Base-by-base conservation (phyloP, 2,329 filamentous ascomycete genomes). In the Mariannaea elegans region DNA sequence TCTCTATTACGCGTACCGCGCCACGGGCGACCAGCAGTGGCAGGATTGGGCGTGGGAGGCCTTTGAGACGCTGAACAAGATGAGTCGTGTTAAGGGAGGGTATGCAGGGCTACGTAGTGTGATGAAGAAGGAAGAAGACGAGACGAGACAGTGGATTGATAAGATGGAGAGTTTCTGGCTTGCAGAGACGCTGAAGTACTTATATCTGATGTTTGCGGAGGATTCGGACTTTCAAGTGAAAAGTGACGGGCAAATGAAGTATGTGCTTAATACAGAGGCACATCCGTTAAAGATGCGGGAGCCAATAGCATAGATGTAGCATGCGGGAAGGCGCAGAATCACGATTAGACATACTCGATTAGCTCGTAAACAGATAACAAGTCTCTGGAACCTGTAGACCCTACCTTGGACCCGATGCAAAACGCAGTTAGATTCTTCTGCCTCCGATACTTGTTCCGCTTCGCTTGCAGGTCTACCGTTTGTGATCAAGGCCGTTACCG, bases 161-260 rank as follows among this genome's bases (percentile, higher is more conserved):
- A 67, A 67, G 47, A 67, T 67, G 65, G 65, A 67, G 36, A 67
- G 65, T 2, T 67, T 67, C 14, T 67, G 65, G 65, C 39, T 67
- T 3, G 65, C 65, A 0, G 65, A 67, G 36, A 67, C 63, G 4
- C 12, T 67, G 27, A 67, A 67, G n/a, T 67, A 67, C 24, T 24
- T 67, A 21, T 67, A 67, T 18, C 6, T 67, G 23, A 66, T 63
- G 4, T 67, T 67, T 27, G 49, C 65, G 0, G 65, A 67, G 4
- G 61, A 67, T 13, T 23, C 48, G 1, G 65, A 67, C 12, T 24
- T 55, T 4, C 65, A 67, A 34, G 46, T 66, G 0, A 56, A 36
- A 23, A 65, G 61, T 9, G 58, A 67, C 12, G 65, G 65, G 1
- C 47, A 23, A 44, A 66, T 64, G 53, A 61, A 59, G 8, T 67